Evolutionary conservation across 2,329 filamentous ascomycete species (phyloP).

Genomic region (Sclerotinia spermophila): DNA sequence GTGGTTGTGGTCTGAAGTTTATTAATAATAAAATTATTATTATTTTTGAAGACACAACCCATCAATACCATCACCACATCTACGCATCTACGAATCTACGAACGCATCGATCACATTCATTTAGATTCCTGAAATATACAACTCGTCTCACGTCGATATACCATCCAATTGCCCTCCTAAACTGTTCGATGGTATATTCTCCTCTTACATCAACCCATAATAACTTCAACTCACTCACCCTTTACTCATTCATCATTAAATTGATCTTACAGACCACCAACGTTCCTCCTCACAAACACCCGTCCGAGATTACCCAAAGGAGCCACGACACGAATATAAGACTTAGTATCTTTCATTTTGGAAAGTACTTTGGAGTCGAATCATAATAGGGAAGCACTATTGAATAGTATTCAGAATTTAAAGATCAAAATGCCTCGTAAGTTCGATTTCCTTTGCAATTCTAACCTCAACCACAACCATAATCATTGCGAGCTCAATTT

Average conservation of each 20-base stretch:
- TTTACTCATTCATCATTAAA: too few relatives aligned
- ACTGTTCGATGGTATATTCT: neutral
- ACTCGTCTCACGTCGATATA: neutral
- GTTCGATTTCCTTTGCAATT: neutral
- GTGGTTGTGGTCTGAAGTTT: constrained; percentile 9
- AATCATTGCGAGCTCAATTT: neutral
- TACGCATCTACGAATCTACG: neutral
- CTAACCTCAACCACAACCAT: neutral
- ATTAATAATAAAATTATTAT: neutral
- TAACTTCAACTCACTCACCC: constrained; percentile 1
- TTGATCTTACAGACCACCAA: neutral
- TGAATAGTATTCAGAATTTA: neutral
- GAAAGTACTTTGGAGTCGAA: constrained; percentile 1
- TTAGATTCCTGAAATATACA: neutral
- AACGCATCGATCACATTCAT: neutral
- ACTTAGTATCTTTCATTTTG: neutral
- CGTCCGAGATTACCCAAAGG: neutral
- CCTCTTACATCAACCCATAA: neutral
- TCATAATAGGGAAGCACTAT: constrained; percentile 1
- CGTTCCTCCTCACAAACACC: constrained; percentile 7
- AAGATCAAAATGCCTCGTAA: constrained; percentile 15
- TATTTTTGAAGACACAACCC: neutral
- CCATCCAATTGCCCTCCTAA: too few relatives aligned
- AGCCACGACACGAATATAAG: neutral
- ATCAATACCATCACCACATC: too few relatives aligned